A percentile compares a stretch with the other conserved stretches of the same genome.
phyloP scores from a whole-genome alignment of 2,329 filamentous ascomycete genomes.

The Blastomyces emzantsi region DNA sequence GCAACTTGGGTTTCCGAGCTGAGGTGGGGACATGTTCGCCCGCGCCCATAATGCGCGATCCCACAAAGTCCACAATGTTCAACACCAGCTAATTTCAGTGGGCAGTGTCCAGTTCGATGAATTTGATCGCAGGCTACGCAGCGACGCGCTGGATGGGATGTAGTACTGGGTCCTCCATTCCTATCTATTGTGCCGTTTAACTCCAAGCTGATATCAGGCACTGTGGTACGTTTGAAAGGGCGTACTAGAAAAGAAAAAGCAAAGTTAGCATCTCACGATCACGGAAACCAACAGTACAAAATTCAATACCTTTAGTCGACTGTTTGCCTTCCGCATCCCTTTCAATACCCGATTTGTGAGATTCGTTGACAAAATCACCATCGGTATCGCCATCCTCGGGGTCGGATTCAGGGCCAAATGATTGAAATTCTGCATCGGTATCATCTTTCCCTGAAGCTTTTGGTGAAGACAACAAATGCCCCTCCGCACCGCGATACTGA shows the following conservation, averaged over 20 bases:
- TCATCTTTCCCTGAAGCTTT: constrained; percentile 5
- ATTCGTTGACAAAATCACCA: constrained; percentile 18
- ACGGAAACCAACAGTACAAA: not conserved
- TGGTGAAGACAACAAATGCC: constrained; percentile 18
- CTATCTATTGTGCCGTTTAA: constrained; percentile 9
- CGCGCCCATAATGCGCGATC: constrained; percentile 50
- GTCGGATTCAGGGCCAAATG: constrained; percentile 19
- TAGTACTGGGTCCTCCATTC: constrained; percentile 16
- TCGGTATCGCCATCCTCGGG: constrained; percentile 22
- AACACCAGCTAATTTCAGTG: constrained; percentile 49
- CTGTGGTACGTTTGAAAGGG: constrained; percentile 32
- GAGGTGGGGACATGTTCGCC: constrained; percentile 53
- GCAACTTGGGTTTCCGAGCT: constrained; percentile 54
- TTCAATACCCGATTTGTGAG: constrained; percentile 11
- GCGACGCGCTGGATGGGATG: constrained; percentile 15
- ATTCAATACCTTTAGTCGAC: not conserved
- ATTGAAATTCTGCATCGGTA: constrained; percentile 14
- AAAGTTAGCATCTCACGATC: not conserved
- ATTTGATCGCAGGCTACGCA: constrained; percentile 48
- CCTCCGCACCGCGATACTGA: constrained; percentile 24
- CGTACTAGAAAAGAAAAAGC: constrained; percentile 20
- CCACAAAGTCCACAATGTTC: constrained; percentile 58
- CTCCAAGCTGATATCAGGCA: constrained; percentile 15
- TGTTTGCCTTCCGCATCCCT: not conserved
- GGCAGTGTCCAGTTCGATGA: constrained; percentile 53